Evolutionary conservation across 2,329 filamentous ascomycete species (phyloP), one percentile per base, ranked within the genome.

Genomic region (Trichoderma sp.): DNA sequence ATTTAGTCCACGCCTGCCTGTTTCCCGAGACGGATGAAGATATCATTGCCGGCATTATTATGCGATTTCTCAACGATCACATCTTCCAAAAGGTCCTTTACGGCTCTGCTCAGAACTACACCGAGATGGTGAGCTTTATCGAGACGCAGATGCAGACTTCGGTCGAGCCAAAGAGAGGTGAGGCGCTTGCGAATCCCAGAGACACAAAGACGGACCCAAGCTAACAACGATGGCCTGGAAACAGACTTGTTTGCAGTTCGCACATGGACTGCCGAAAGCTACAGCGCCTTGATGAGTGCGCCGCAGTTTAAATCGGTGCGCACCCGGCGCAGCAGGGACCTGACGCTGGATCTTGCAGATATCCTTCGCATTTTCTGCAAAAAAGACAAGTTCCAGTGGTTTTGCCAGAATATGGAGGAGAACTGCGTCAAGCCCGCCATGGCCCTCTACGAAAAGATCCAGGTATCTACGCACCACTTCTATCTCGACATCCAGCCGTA

Each of bases 11-110:
- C 43, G 82, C 76, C 5, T 75, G 73, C 39, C 71, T 73, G 53
- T 82, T 78, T 53, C 80, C 82, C 1, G 81, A 82, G 56, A 82
- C 81, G 3, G 82, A 83, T 56, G 78, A 82, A 11, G 81, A 83
- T 24, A 76, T 83, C 9, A 57, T 82, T 21, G 75, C 78, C 21
- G 79, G 80, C 18, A 73, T 82, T 12, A 77, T 82, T 26, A 75
- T 82, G 77, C 77, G 82, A 47, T 81, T 76, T 39, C 73, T 83
- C 24, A 74, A 81, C 26, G 79, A 81, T 51, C 76, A 79, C 28
- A 79, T 83, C 57, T 83, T 83, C 68, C 77, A 81, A 61, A 76
- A 75, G 21, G 74, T 77, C 6, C 72, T 83, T 6, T 82, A 80
- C 62, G 79, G 79, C 4, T 64, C 74, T 9, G 66, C 76, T 4